A percentile compares a stretch with the other conserved stretches of the same genome.
phyloP scores from a whole-genome alignment of 2,329 filamentous ascomycete genomes.

The Epichloe scottii region DNA sequence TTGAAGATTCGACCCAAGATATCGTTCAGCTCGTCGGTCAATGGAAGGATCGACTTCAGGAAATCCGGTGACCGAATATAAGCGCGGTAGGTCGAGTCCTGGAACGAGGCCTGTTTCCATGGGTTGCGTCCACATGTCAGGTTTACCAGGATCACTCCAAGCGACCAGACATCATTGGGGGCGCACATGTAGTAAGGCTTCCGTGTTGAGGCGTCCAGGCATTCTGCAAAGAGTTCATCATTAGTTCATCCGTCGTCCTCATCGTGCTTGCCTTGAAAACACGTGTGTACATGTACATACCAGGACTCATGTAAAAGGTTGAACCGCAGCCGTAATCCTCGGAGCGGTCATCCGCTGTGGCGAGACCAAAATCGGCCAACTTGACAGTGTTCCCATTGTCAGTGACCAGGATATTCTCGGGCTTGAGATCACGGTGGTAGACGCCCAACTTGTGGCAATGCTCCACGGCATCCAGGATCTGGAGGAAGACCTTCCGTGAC shows the following conservation, averaged over 20 bases:
- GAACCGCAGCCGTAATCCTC: conserved; percentile 96
- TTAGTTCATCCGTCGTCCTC: conserved; percentile 2
- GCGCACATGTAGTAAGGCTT: conserved; percentile 77
- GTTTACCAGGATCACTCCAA: conserved; percentile 97
- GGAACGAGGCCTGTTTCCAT: conserved; percentile 90
- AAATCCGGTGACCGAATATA: conserved; percentile 79
- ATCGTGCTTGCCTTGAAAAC: too few relatives aligned
- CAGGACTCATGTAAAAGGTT: conserved; percentile 99
- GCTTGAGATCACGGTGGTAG: conserved; percentile 95
- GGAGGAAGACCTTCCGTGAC: conserved; percentile 78
- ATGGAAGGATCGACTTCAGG: conserved; percentile 79
- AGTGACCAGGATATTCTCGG: conserved; percentile 91
- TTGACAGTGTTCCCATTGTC: conserved; percentile 84
- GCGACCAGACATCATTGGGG: conserved; percentile 93
- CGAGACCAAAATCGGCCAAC: conserved; percentile 93
- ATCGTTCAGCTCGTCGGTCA: conserved; percentile 79
- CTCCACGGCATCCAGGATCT: conserved; percentile 91
- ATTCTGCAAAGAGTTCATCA: conserved; percentile 49
- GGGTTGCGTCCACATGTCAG: conserved; percentile 95
- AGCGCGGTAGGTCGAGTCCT: conserved; percentile 90
- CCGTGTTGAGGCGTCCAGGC: conserved; percentile 64
- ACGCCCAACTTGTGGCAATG: conserved; percentile 89
- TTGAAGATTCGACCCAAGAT: conserved; percentile 85
- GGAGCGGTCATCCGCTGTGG: conserved; percentile 70
- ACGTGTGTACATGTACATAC: conserved; percentile 38